A percentile compares a stretch with the other conserved stretches of the same genome.
These are phyloP conservation scores for Aspergillus sparsus DNA, from an alignment of 495 filamentous ascomycete species.

Conservation along the genomic window DNA sequence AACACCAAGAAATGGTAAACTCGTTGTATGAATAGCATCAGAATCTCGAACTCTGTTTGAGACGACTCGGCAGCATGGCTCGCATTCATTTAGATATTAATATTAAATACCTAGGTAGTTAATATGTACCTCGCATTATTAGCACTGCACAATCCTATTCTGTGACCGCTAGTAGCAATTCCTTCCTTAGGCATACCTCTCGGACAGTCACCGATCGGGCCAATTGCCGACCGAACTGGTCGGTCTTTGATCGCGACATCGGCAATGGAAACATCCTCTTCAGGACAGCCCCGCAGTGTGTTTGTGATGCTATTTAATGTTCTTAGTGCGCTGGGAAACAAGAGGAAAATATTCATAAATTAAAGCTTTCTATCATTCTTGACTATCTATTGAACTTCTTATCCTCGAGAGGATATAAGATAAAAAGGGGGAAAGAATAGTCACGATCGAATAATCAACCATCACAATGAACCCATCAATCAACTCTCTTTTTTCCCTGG, in stretches of 20 bases:
- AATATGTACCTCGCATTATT: too few species aligned
- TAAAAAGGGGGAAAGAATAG: neutral
- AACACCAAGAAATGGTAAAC: too few species aligned
- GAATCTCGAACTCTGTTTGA: too few species aligned
- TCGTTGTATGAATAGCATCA: too few species aligned
- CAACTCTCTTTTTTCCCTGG: slow-evolving; percentile 46
- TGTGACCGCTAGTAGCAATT: too few species aligned
- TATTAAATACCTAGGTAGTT: too few species aligned
- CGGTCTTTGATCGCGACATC: slow-evolving; percentile 4
- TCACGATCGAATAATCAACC: neutral
- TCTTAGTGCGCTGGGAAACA: too few species aligned
- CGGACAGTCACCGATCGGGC: slow-evolving; percentile 11
- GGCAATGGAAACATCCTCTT: slow-evolving; percentile 18
- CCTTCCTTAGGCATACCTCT: neutral
- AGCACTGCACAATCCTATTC: too few species aligned
- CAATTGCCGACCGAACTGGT: slow-evolving; percentile 12
- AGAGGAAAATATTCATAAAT: slow-evolving; percentile 10
- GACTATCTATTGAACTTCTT: neutral
- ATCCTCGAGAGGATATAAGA: neutral
- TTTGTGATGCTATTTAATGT: too few species aligned
- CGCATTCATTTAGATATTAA: too few species aligned
- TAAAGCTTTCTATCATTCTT: too few species aligned
- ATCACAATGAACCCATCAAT: slow-evolving; percentile 33
- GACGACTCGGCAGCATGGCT: too few species aligned
- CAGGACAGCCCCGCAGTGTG: neutral